Evolutionary conservation across 2,329 filamentous ascomycete species (phyloP).

Genomic region (Rutstroemia sp.): DNA sequence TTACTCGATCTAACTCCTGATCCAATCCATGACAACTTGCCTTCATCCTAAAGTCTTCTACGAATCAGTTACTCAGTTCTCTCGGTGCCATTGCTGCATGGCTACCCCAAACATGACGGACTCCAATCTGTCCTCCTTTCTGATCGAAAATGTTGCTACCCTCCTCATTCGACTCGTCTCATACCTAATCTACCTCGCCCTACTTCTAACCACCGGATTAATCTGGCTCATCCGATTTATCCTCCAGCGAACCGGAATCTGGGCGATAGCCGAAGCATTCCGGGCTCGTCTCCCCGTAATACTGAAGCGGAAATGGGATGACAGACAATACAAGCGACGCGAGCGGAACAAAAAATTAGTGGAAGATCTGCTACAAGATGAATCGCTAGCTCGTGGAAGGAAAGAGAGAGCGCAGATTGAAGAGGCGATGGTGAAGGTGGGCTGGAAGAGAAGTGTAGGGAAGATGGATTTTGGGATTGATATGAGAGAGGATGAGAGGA

Average conservation of each 20-base stretch:
- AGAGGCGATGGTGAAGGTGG: background rate
- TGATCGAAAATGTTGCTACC: background rate
- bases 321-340: background rate
- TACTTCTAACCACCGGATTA: background rate
- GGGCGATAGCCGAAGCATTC: background rate
- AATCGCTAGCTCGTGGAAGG: background rate
- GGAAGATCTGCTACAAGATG: background rate
- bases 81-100: background rate
- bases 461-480: conserved; percentile 6
- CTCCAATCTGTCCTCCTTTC: background rate
- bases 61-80: background rate
- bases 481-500: background rate
- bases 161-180: background rate
- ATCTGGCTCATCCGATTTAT: background rate
- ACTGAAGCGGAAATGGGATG: background rate
- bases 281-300: background rate
- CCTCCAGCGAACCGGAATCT: background rate
- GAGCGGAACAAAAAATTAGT: background rate
- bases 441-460: conserved; percentile 4
- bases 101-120: background rate
- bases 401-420: conserved; percentile 2
- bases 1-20: no score
- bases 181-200: background rate
- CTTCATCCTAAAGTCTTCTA: background rate
- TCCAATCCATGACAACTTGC: background rate